Percentiles rank a stretch among this genome's conserved stretches.
phyloP scores from a whole-genome alignment of 768 basidiomycete species.

The Dendrothele bispora region DNA sequence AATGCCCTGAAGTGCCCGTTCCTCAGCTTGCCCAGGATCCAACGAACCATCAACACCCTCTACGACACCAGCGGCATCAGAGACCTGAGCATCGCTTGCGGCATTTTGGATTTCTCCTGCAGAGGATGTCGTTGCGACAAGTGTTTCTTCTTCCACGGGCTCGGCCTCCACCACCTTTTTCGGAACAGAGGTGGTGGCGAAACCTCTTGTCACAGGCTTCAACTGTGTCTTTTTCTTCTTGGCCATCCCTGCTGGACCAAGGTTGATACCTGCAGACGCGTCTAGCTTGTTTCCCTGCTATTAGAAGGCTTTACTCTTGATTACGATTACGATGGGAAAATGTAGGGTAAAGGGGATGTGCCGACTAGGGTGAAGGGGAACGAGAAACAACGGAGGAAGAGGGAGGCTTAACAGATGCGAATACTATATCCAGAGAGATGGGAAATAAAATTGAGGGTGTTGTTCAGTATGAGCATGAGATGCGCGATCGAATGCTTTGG shows the following conservation, averaged over 20 bases:
- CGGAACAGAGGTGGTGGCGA: conserved; percentile 80
- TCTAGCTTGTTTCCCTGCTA: not conserved
- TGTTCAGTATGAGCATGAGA: not conserved
- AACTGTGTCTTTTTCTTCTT: conserved; percentile 87
- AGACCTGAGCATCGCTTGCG: conserved; percentile 22
- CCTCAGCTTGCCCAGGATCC: conserved; percentile 42
- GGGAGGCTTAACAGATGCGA: not conserved
- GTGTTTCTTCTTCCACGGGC: conserved; percentile 20
- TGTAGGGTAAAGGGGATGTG: not conserved
- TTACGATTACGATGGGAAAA: not conserved
- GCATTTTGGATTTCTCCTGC: no score
- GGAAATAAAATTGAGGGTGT: not conserved
- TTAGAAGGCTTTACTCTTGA: no score
- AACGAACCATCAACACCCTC: conserved; percentile 10
- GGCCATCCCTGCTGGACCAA: conserved; percentile 48
- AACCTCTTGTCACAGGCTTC: conserved; percentile 73
- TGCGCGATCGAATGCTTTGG: no score
- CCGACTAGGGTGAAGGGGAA: not conserved
- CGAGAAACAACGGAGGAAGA: not conserved
- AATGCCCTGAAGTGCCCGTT: conserved; percentile 63
- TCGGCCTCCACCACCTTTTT: conserved; percentile 57
- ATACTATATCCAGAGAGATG: not conserved
- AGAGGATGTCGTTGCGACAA: conserved; percentile 9
- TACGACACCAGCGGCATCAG: conserved; percentile 8
- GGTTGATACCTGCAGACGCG: conserved; percentile 5